phyloP scores from a whole-genome alignment of 2,329 filamentous ascomycete genomes.

The Pezicula neosporulosa region DNA sequence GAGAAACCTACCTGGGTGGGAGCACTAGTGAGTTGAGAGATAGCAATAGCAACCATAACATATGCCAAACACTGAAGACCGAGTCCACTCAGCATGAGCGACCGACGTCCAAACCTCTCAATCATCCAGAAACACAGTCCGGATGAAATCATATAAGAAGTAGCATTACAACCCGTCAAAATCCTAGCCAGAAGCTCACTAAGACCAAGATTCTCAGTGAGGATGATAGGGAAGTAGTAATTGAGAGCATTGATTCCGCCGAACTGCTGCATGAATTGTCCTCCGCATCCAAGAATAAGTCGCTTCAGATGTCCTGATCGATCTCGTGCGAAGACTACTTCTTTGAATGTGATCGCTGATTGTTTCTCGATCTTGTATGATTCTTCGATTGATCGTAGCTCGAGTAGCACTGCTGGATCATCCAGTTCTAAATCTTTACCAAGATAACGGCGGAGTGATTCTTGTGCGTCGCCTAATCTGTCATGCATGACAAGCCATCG shows the following conservation, averaged over 20 bases:
- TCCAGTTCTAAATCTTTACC: conserved; percentile 31
- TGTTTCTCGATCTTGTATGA: conserved; percentile 44
- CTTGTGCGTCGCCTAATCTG: conserved; percentile 27
- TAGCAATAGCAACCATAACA: conserved; percentile 12
- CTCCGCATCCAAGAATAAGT: conserved; percentile 43
- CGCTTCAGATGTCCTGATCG: conserved; percentile 40
- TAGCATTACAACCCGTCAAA: conserved; percentile 48
- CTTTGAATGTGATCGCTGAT: conserved; percentile 13
- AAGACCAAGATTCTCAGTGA: conserved; percentile 41
- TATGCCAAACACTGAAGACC: conserved; percentile 31
- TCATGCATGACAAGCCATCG: conserved; percentile 26
- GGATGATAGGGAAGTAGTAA: conserved; percentile 44
- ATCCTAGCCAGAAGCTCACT: conserved; percentile 46
- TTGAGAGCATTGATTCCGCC: conserved; percentile 36
- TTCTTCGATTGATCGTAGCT: conserved; percentile 45
- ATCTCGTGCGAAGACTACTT: conserved; percentile 10
- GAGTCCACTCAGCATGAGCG: conserved; percentile 65
- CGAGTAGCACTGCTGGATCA: conserved; percentile 48
- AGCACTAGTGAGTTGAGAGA: conserved; percentile 4
- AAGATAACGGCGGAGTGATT: conserved; percentile 28
- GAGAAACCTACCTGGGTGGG: conserved; percentile 7
- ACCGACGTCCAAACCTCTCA: conserved; percentile 59
- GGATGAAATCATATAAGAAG: conserved; percentile 34
- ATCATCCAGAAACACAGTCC: conserved; percentile 34
- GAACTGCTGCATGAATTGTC: conserved; percentile 49